Base-by-base conservation (phyloP, 805 yeast genomes). In the Starmera dryadoides region DNA sequence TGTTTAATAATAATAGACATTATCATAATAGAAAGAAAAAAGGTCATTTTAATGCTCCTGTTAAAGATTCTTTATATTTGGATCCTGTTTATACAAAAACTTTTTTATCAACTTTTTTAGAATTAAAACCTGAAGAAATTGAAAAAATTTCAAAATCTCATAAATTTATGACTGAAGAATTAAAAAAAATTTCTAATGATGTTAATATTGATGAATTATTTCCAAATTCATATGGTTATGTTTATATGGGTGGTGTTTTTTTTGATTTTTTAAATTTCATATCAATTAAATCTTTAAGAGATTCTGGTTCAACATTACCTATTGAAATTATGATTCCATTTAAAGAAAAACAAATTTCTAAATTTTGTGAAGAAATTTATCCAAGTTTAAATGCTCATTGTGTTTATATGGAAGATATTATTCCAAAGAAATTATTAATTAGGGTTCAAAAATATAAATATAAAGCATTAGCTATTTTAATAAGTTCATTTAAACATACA, bases 251-350 rank as follows among this genome's bases (percentile, higher is more conserved):
- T 4, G 89, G 89, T 31, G 83, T 82, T 2, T 71, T 68, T 44
- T 81, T 71, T 52, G 76, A 81, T 37, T 72, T 81, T 70, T 55
- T 81, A 17, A 61, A 81, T 3, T 59, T 77, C 23, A 54, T 78
- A 19, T 67, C 79, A 15, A 64, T 81, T 9, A 59, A 63, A 42
- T 56, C 66, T 4, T 47, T 86, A 34, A 64, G 94, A 48, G 72
- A 75, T 31, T 61, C 71, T 12, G 86, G 88, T 5, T 73, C 81
- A 3, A 66, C 66, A 6, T 60, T 80, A 28, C 95, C 96, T 0
- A 76, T 86, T 14, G 96, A 86, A 66, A 79, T 86, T 7, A 67
- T 85, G 39, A 71, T 86, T 45, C 91, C 94, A 10, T 67, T 71
- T 29, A 58, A 65, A 17, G 72, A 70, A 30, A 88, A 82, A 52